Percentiles rank a stretch among this genome's conserved stretches.
Conservation (phyloP, 2,329 filamentous ascomycete species). For the Exophiala mesophila region DNA sequence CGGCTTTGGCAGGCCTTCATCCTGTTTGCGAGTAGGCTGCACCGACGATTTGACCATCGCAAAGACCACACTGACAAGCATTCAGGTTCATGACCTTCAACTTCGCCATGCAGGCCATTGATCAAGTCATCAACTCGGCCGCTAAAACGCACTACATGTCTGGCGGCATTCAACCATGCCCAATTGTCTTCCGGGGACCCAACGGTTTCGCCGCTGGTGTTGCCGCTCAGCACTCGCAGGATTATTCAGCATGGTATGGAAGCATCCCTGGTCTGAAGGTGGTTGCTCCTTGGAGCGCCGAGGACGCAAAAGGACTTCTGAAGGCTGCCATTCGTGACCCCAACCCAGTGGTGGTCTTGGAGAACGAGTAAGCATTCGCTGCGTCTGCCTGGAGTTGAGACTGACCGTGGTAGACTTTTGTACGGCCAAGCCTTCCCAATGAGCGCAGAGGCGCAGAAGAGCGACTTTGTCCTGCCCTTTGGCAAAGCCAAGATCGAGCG, state of each 20-base stretch:
- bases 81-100: conserved; percentile 99
- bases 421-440: conserved; percentile 96
- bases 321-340: conserved; percentile 98
- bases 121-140: conserved; percentile 98
- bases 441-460: conserved; percentile 92
- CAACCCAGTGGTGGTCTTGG: conserved; percentile 88
- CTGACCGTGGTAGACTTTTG: conserved; percentile 55
- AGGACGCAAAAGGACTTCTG: conserved; percentile 95
- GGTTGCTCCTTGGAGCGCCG: conserved; percentile 89
- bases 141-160: conserved; percentile 99
- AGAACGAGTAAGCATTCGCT: conserved; percentile 62
- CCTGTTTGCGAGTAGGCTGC: conserved; percentile 67
- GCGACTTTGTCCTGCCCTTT: conserved; percentile 94
- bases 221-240: conserved; percentile 95
- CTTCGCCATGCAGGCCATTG: conserved; percentile 99
- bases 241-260: conserved; percentile 98
- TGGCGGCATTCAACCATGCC: conserved; percentile 97
- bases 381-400: conserved; percentile 1
- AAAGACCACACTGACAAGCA: conserved; percentile 33
- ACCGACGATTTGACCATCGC: neutral
- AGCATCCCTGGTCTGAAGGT: conserved; percentile 97
- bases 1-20: conserved; percentile 88
- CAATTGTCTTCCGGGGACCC: conserved; percentile 98
- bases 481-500: conserved; percentile 99
- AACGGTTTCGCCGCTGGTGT: conserved; percentile 97